Conservation (phyloP, 768 basidiomycete species). For the Rhizopogon rudus region DNA sequence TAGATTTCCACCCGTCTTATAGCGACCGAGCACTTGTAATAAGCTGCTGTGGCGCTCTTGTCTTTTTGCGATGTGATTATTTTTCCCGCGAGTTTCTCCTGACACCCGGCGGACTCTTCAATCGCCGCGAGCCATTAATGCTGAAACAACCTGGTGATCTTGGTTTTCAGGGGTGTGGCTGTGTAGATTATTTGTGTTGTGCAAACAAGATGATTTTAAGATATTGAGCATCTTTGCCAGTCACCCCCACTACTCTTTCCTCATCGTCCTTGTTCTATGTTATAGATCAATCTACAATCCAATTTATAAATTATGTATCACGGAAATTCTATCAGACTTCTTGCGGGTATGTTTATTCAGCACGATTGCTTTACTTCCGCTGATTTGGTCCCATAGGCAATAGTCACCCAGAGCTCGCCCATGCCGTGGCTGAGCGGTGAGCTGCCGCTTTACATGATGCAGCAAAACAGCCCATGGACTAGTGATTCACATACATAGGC, state of each 20-base stretch:
- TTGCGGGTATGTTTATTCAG: constrained; percentile 50
- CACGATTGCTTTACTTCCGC: constrained; percentile 2
- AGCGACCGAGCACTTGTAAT: not conserved
- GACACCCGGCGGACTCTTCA: not conserved
- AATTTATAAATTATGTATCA: constrained; percentile 60
- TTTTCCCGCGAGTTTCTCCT: not conserved
- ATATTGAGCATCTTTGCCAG: not conserved
- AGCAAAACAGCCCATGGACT: constrained; percentile 38
- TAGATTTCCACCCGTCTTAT: constrained; percentile 20
- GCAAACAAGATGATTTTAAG: constrained; percentile 7
- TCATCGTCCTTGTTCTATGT: constrained; percentile 3
- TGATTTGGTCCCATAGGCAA: constrained; percentile 58
- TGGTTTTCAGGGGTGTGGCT: too few species aligned
- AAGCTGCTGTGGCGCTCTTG: too few species aligned
- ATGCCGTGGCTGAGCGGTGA: constrained; percentile 94
- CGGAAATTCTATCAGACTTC: constrained; percentile 74
- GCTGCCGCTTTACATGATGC: constrained; percentile 46
- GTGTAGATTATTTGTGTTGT: constrained; percentile 5
- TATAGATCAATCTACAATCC: constrained; percentile 12
- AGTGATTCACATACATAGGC: constrained; percentile 60
- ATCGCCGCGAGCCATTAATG: too few species aligned
- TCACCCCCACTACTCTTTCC: constrained; percentile 3
- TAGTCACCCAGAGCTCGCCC: constrained; percentile 97
- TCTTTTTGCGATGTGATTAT: not conserved
- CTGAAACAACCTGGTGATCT: too few species aligned